A percentile compares a stretch with the other conserved stretches of the same genome.
These are phyloP conservation scores for Magnusiomyces paraingens DNA, from an alignment of 1,139 yeast genomes.

Conservation along the genomic window DNA sequence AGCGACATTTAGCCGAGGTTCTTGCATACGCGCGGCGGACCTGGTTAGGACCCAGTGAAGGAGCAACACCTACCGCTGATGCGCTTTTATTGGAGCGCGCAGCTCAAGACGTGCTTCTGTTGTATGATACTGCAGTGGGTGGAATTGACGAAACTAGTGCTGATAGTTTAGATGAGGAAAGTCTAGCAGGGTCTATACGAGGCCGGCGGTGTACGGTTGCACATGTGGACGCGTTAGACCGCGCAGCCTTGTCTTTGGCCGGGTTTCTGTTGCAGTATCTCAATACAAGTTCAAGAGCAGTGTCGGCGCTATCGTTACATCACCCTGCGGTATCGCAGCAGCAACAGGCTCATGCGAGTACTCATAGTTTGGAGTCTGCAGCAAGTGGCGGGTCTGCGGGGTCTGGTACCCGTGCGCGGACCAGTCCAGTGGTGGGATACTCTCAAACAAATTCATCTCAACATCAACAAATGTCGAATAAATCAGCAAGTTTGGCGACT, in stretches of 20 bases:
- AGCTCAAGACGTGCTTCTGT: constrained; percentile 7
- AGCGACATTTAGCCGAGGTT: constrained; percentile 22
- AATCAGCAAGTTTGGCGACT: background rate
- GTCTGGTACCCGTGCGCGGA: background rate
- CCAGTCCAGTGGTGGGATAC: background rate
- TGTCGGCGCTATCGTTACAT: background rate
- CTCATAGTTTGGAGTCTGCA: background rate
- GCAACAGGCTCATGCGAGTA: background rate
- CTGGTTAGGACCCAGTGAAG: background rate
- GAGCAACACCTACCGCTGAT: background rate
- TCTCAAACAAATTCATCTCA: no score
- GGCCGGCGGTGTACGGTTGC: constrained; percentile 12
- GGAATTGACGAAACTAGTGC: background rate
- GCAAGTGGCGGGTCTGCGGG: background rate
- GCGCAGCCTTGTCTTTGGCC: constrained; percentile 27
- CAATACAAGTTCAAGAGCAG: background rate
- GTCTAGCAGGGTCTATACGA: background rate
- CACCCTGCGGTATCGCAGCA: background rate
- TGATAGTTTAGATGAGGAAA: no score
- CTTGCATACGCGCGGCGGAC: constrained; percentile 9
- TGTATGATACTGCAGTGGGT: constrained; percentile 2
- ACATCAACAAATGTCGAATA: no score
- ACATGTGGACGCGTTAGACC: constrained; percentile 24
- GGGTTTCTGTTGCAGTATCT: constrained; percentile 23
- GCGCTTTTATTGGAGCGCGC: constrained; percentile 20